Conservation (phyloP, 352 stramenopile species). For the Saprolegnia diclina region DNA sequence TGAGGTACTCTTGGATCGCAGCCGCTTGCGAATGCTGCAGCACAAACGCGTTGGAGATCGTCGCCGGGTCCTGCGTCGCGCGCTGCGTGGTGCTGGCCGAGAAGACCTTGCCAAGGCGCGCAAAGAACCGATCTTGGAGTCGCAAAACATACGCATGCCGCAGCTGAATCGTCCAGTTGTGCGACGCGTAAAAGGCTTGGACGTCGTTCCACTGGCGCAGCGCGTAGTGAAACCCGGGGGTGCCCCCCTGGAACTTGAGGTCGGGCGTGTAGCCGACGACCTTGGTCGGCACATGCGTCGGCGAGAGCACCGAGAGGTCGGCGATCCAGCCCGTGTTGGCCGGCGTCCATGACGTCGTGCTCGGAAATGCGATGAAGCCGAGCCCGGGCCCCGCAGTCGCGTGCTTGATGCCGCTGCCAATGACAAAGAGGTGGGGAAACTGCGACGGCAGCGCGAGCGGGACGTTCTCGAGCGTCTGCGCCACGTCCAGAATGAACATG, state of each 20-base stretch:
- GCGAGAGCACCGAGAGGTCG: background rate
- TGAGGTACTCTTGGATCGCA: background rate
- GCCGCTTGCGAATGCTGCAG: background rate
- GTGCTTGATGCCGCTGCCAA: constrained; percentile 25
- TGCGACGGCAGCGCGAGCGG: background rate
- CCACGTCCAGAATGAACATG: constrained; percentile 22
- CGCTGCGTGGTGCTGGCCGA: background rate
- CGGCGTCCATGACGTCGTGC: background rate
- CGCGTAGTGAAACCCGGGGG: constrained; percentile 7
- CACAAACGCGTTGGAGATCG: constrained; percentile 17
- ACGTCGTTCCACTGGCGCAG: constrained; percentile 20
- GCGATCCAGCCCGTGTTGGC: constrained; percentile 23
- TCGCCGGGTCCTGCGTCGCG: background rate
- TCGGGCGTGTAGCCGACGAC: constrained; percentile 16
- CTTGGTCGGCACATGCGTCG: background rate
- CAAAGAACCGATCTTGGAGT: constrained; percentile 10
- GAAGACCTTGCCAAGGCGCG: background rate
- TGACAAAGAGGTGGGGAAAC: background rate
- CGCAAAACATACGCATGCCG: constrained; percentile 12
- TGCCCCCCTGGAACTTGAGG: constrained; percentile 1
- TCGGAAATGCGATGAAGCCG: constrained; percentile 17
- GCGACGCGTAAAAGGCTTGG: constrained; percentile 6
- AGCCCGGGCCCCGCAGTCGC: constrained; percentile 15
- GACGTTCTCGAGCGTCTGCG: constrained; percentile 20
- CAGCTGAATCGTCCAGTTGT: background rate